Conservation (phyloP, 495 filamentous ascomycete genomes). For the Penicillium diatomitis region DNA sequence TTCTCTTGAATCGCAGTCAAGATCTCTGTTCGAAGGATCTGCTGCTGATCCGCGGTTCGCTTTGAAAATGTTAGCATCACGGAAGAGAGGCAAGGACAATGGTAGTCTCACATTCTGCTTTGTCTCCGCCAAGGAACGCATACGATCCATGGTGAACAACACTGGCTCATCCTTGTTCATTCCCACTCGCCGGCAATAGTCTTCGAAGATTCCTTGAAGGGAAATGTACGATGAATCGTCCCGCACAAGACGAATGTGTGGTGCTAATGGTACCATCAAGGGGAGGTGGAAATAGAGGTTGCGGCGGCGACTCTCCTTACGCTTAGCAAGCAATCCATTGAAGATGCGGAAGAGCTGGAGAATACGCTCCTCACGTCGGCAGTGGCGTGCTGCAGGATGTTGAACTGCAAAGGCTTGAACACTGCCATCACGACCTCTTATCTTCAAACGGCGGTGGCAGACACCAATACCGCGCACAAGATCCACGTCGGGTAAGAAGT, state of each 20-base stretch:
- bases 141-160: constrained; percentile 87
- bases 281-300: constrained; percentile 95
- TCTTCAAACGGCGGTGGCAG: constrained; percentile 86
- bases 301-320: constrained; percentile 87
- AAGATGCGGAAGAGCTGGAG: constrained; percentile 97
- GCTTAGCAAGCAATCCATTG: constrained; percentile 78
- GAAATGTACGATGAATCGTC: constrained; percentile 93
- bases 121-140: constrained; percentile 62
- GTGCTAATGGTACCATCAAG: constrained; percentile 86
- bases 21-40: constrained; percentile 67
- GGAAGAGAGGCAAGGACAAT: neutral
- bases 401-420: constrained; percentile 92
- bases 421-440: constrained; percentile 96
- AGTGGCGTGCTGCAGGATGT: constrained; percentile 84
- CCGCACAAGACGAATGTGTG: constrained; percentile 85
- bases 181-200: constrained; percentile 78
- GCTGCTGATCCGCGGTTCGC: constrained; percentile 58
- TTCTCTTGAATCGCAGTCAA: constrained; percentile 85
- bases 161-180: constrained; percentile 92
- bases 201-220: constrained; percentile 88
- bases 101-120: constrained; percentile 47
- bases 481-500: constrained; percentile 90
- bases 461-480: constrained; percentile 79
- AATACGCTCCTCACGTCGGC: constrained; percentile 87
- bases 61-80: constrained; percentile 31